phyloP scores from a whole-genome alignment of 345 rosid species.

The Salix viminalis region DNA sequence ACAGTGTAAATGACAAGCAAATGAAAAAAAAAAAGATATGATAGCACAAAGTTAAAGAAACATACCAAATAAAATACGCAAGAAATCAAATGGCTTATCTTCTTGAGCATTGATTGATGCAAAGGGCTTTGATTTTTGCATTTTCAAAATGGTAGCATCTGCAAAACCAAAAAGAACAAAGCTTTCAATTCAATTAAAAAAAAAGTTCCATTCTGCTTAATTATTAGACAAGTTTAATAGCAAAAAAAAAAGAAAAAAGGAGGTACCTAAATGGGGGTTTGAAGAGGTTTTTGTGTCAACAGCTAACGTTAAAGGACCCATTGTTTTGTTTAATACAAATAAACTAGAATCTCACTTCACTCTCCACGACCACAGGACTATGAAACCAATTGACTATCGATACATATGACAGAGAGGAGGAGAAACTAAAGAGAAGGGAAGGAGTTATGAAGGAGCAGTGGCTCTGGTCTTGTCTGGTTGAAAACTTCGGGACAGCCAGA shows the following conservation, averaged over 20 bases:
- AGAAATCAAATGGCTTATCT: conserved; percentile 67
- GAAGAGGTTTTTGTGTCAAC: conserved; percentile 31
- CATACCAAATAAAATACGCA: conserved; percentile 63
- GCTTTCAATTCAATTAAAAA: background rate
- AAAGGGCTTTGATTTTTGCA: conserved; percentile 47
- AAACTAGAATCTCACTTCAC: background rate
- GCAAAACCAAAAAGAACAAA: background rate
- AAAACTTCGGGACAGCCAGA: too few species aligned
- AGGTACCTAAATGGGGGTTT: conserved; percentile 18
- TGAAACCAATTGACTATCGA: too few species aligned
- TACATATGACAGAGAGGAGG: too few species aligned
- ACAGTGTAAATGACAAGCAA: background rate
- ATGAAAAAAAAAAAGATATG: background rate
- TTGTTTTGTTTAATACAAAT: background rate
- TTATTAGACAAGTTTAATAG: background rate
- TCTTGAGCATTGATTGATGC: conserved; percentile 53
- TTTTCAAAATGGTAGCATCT: conserved; percentile 25
- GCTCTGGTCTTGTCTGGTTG: too few species aligned
- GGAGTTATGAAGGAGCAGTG: too few species aligned
- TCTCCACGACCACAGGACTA: background rate
- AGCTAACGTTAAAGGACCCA: conserved; percentile 36
- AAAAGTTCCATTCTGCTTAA: background rate
- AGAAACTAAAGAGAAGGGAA: too few species aligned
- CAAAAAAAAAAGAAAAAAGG: background rate
- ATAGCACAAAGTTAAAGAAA: background rate